Evolutionary conservation across 106 monocot species (phyloP), one percentile per base, ranked within the genome.

Genomic region (Dioscorea zingiberensis): DNA sequence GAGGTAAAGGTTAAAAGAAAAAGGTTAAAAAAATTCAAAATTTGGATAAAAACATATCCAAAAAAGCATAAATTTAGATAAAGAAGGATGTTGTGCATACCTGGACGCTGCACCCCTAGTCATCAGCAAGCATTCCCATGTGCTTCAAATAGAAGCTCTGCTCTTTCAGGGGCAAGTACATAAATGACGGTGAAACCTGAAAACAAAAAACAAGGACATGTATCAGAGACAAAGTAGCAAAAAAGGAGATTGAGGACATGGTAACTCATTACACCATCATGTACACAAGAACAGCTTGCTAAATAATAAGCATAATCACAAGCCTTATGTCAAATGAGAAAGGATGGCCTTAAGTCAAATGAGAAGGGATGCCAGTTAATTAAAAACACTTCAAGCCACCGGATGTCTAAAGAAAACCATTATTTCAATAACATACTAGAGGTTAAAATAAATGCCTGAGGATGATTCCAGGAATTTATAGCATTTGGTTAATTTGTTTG

Each of bases 91-190:
- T 30, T 38, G 22, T 4, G 55, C 72, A 45, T 72, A 54, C 72
- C 49, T 72, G 21, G 25, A 13, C 38, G 47, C 25, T 16, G 27
- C 59, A 48, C 55, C 72, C 45, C 62, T 78, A 60, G 72, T 71
- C 78, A 78, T 78, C 62, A 54, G 59, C 15, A 6, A 65, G 6
- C 65, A 58, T 66, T 32, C 47, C 57, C 29, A 27, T 48, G 18
- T 66, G 49, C 48, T 57, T 59, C 24, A 44, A 49, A 58, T 58
- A 64, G 47, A 16, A 29, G 5, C 17, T 1, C 17, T 18, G 21
- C 60, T 38, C 24, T 57, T 13, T 25, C 18, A 22, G 3, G 6
- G 7, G n/a, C 25, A 44, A 29, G 32, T 38, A 38, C 38, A 38
- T 16, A 63, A 15, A 23, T 13, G 15, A 15, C 28, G 22, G 25